Evolutionary conservation across 2,329 filamentous ascomycete species (phyloP).

Genomic region (Alternaria rosae): DNA sequence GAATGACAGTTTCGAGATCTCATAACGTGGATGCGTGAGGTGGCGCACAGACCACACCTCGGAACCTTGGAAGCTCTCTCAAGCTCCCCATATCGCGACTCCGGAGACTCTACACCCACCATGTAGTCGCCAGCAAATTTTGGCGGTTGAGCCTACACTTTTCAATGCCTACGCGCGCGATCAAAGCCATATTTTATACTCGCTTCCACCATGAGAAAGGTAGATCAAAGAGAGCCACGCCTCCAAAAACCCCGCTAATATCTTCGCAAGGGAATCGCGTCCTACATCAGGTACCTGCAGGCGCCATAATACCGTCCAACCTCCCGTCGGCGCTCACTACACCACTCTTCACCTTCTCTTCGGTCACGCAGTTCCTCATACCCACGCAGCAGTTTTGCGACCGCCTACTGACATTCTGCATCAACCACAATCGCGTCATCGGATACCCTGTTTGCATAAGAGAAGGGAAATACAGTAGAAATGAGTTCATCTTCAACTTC

Average conservation of each 20-base stretch:
- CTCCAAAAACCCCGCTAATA: constrained; percentile 3
- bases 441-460: constrained; percentile 86
- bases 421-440: constrained; percentile 80
- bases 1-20: neutral
- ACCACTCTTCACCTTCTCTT: constrained; percentile 83
- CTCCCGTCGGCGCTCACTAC: constrained; percentile 57
- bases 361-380: constrained; percentile 91
- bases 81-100: constrained; percentile 8
- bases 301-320: constrained; percentile 58
- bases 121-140: constrained; percentile 25
- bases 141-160: neutral
- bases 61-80: constrained; percentile 1
- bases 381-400: constrained; percentile 95
- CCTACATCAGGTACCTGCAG: constrained; percentile 69
- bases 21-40: neutral
- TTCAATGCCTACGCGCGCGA: constrained; percentile 52
- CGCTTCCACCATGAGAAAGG: constrained; percentile 67
- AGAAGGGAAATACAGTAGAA: constrained; percentile 81
- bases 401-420: constrained; percentile 78
- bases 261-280: constrained; percentile 64
- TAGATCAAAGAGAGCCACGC: constrained; percentile 8
- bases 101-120: constrained; percentile 12
- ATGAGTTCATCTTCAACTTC: constrained; percentile 99
- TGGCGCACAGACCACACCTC: constrained; percentile 13
- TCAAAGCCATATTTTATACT: constrained; percentile 72